These are phyloP conservation scores for Xylaria sp. DNA, from an alignment of 2,329 filamentous ascomycete genomes.

Conservation along the genomic window DNA sequence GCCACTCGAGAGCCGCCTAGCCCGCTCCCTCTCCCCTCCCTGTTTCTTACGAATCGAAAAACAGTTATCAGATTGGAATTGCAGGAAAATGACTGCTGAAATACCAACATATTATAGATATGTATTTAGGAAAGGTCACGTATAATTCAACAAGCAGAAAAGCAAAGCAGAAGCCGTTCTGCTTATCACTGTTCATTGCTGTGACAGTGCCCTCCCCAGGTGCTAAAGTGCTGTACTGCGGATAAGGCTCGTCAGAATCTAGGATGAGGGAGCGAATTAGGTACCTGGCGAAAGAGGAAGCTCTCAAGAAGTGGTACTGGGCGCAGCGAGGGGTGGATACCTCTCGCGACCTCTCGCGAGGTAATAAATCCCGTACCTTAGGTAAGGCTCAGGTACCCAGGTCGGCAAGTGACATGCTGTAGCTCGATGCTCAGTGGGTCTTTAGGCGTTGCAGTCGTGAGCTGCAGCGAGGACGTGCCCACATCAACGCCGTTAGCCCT, in stretches of 20 bases:
- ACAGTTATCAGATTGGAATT: slow-evolving; percentile 3
- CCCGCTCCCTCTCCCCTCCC: not conserved
- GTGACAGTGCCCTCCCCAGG: no score
- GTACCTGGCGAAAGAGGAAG: slow-evolving; percentile 34
- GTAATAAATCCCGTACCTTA: slow-evolving; percentile 22
- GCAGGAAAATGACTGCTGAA: not conserved
- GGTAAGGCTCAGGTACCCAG: slow-evolving; percentile 4
- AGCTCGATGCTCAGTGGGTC: not conserved
- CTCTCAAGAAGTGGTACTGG: slow-evolving; percentile 23
- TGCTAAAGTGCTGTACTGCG: slow-evolving; percentile 6
- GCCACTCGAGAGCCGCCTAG: no score
- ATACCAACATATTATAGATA: no score
- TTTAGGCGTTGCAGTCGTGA: no score
- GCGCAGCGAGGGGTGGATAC: slow-evolving; percentile 23
- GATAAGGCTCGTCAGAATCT: slow-evolving; percentile 6
- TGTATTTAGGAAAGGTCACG: no score
- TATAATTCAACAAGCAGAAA: no score
- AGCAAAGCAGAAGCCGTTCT: no score
- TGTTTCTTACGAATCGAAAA: not conserved
- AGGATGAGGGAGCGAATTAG: slow-evolving; percentile 19
- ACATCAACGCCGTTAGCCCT: no score
- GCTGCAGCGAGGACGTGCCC: no score
- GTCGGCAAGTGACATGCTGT: slow-evolving; percentile 2
- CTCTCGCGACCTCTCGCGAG: slow-evolving; percentile 8
- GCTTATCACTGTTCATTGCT: no score